A percentile compares a stretch with the other conserved stretches of the same genome.
phyloP scores from a whole-genome alignment of 371 early-diverging fungal species.

The Batrachochytrium dendrobatidis region DNA sequence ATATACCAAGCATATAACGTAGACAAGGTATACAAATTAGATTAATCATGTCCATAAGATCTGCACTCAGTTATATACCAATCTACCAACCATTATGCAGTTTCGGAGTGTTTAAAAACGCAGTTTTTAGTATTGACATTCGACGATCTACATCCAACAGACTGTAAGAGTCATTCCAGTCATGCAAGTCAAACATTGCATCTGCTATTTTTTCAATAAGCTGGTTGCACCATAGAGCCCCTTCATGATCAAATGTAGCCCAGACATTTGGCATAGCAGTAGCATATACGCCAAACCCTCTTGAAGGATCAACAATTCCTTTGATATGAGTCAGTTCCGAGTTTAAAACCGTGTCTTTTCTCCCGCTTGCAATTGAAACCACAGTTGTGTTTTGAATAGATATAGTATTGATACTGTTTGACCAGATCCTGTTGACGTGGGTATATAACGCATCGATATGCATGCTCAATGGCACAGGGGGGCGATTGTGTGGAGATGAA shows the following conservation, averaged over 20 bases:
- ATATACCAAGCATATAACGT: too few relatives aligned
- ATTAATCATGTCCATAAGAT: too few relatives aligned
- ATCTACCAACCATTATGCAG: too few relatives aligned
- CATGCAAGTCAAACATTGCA: constrained; percentile 11
- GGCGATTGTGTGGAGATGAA: constrained; percentile 81
- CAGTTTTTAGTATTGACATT: background rate
- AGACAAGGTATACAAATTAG: too few relatives aligned
- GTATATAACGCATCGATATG: constrained; percentile 68
- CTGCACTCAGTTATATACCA: too few relatives aligned
- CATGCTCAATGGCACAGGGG: constrained; percentile 76
- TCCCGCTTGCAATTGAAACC: constrained; percentile 88
- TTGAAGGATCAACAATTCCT: constrained; percentile 53
- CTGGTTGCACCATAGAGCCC: constrained; percentile 90
- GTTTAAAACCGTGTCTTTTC: constrained; percentile 70
- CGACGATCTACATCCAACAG: background rate
- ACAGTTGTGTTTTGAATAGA: constrained; percentile 51
- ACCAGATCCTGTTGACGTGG: constrained; percentile 69
- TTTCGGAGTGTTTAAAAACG: too few relatives aligned
- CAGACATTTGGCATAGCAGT: constrained; percentile 81
- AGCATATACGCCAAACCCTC: constrained; percentile 54
- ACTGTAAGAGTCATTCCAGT: background rate
- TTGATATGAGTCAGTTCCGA: constrained; percentile 73
- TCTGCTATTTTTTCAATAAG: constrained; percentile 28
- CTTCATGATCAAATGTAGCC: constrained; percentile 82
- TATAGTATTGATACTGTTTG: constrained; percentile 8